Base-by-base conservation (phyloP, 2,329 filamentous ascomycete genomes). In the Fusarium tjaetaba region DNA sequence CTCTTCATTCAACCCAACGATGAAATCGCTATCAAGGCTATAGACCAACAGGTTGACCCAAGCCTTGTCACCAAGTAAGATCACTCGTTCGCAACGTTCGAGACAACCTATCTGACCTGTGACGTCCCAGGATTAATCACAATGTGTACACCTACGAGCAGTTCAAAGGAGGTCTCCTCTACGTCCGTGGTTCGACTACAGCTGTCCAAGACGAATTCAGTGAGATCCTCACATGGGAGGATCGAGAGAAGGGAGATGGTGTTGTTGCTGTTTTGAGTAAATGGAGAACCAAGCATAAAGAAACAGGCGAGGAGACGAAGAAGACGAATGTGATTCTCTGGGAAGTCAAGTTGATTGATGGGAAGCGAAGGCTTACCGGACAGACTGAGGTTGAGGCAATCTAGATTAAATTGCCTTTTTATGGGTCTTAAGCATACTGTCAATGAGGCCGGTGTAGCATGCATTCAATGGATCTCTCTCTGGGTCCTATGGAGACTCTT, bases 41-140 rank as follows among this genome's bases (percentile, higher is more conserved):
- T 52, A 15, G 11, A 34, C 2, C 13, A 36, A 0, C n/a, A 26
- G 7, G n/a, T 52, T 11, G n/a, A 52, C 8, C 4, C 9, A 20
- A 36, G 30, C n/a, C 13, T 52, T 2, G 6, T 36, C 3, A 52
- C 30, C 16, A 36, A 52, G 48, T 34, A 51, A 5, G 28, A 15
- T 1, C 14, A 5, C 5, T 7, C 3, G 14, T 30, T 11, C 13
- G 11, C 8, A 5, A 30, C 3, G 4, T 0, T n/a, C n/a, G 20
- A 11, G 3, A 0, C 14, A n/a, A 3, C 8, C 7, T 0, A 49
- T 4, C 30, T 52, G 3, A 36, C 30, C 9, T 0, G 1, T 2
- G 11, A 0, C 9, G 6, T 8, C 2, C 0, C 3, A 52, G 48
- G 6, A 52, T 52, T 1, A 36, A 52, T 6, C n/a, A 36, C 16